These are phyloP conservation scores for Amanita brunnescens DNA, from an alignment of 768 basidiomycete genomes.

Conservation along the genomic window DNA sequence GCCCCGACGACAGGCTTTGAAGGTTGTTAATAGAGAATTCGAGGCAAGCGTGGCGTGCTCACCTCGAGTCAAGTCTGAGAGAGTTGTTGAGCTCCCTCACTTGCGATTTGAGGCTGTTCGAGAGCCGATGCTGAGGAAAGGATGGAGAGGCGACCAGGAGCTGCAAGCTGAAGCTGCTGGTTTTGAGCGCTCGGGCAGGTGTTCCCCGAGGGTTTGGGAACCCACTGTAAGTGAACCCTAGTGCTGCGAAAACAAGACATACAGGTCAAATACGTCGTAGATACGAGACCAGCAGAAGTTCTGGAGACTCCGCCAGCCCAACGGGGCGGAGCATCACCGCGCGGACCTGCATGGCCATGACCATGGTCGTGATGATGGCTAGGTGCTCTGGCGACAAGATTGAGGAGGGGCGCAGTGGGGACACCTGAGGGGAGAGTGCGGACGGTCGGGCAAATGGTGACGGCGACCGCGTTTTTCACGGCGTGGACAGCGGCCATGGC, in stretches of 20 bases:
- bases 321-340: conserved; percentile 52
- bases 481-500: conserved; percentile 64
- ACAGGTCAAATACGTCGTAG: conserved; percentile 60
- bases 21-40: too few relatives aligned
- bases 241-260: conserved; percentile 17
- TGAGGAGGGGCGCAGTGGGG: conserved; percentile 67
- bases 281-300: conserved; percentile 46
- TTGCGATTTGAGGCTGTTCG: too few relatives aligned
- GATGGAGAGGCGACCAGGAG: too few relatives aligned
- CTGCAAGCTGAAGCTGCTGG: too few relatives aligned
- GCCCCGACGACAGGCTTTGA: too few relatives aligned
- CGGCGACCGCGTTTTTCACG: conserved; percentile 65
- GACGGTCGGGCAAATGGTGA: conserved; percentile 76
- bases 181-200: too few relatives aligned
- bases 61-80: too few relatives aligned
- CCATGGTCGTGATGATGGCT: conserved; percentile 50
- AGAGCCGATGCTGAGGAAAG: too few relatives aligned
- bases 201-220: too few relatives aligned
- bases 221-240: too few relatives aligned
- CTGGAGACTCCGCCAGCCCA: conserved; percentile 56
- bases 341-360: conserved; percentile 44
- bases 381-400: conserved; percentile 60
- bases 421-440: conserved; percentile 73
- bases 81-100: too few relatives aligned
- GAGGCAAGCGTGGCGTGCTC: too few relatives aligned